Base-by-base conservation (phyloP, 2,329 filamentous ascomycete genomes). In the Pseudocercospora pini-densiflorae region DNA sequence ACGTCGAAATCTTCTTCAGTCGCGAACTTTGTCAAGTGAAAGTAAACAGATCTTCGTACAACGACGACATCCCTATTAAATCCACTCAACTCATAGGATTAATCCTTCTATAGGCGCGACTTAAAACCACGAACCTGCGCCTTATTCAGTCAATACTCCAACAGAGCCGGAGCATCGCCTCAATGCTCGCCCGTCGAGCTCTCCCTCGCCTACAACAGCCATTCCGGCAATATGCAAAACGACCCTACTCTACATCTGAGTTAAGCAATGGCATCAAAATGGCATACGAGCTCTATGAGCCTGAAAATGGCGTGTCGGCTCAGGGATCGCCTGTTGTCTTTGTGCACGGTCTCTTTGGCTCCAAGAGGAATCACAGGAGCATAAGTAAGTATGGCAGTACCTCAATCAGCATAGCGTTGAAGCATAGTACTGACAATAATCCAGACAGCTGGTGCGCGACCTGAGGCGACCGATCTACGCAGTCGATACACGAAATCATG, bases 271-370 rank as follows among this genome's bases (percentile, higher is more conserved):
- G 75, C 68, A 73, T 80, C 63, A 73, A 73, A 19, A 80, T 93
- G 40, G 85, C 86, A 1, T 93, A 87, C 77, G 90, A 92, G 73
- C 81, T 91, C 51, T 88, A 93, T 76, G 81, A 86, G 73, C 88
- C 90, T 76, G 70, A 72, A 47, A 66, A 63, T 29, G 68, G 65
- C 27, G 61, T 64, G 33, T 29, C 49, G 45, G 47, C 62, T 79
- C 62, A 77, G 83, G 77, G 80, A 64, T 81, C 83, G 61, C 92
- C 94, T 1, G 92, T 98, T 70, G 81, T 98, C 68, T 91, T 98
- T 71, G 88, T 98, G 75, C 94, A 98, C 78, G 94, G 95, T 0
- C 84, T 98, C 10, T 97, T 98, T 76, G 94, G 94, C 21, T 97
- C 92, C 43, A 97, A 96, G 82, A 93, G 92, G 82, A 98, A 98